phyloP scores from a whole-genome alignment of 108 stramenopile genomes.

The Nitzschia palea region DNA sequence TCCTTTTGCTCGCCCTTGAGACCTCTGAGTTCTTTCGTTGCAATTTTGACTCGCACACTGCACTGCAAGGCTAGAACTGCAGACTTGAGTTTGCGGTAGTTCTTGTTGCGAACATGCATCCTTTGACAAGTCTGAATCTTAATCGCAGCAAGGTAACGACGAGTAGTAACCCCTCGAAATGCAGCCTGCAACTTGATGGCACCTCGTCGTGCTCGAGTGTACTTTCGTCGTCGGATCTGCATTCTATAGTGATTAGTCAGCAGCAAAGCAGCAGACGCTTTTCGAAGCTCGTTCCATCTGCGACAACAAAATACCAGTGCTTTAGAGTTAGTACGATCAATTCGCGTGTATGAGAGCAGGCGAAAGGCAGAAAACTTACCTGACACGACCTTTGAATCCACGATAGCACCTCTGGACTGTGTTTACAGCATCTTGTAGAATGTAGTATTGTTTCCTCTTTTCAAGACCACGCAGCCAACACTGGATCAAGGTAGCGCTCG shows the following conservation, averaged over 20 bases:
- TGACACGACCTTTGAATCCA: constrained; percentile 77
- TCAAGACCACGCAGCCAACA: constrained; percentile 80
- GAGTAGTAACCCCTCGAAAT: constrained; percentile 64
- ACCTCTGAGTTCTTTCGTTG: constrained; percentile 56
- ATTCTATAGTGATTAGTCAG: constrained; percentile 83
- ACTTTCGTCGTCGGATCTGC: constrained; percentile 59
- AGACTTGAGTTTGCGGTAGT: constrained; percentile 56
- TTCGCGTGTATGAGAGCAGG: background rate
- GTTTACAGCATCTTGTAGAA: constrained; percentile 57
- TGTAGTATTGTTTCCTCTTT: constrained; percentile 57
- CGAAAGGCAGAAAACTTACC: constrained; percentile 37
- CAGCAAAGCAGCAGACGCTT: constrained; percentile 73
- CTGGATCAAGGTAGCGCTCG: constrained; percentile 79
- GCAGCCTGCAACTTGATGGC: constrained; percentile 69
- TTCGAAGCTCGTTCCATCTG: constrained; percentile 80
- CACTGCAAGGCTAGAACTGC: constrained; percentile 83
- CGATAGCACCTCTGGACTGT: constrained; percentile 79
- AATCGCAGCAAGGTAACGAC: constrained; percentile 59
- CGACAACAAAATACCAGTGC: constrained; percentile 1
- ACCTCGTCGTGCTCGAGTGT: constrained; percentile 51
- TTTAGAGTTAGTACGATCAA: background rate
- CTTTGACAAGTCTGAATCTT: constrained; percentile 67
- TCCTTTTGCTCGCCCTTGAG: constrained; percentile 84
- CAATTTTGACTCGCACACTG: constrained; percentile 48
- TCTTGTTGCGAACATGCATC: constrained; percentile 31